phyloP scores from a whole-genome alignment of 352 stramenopile genomes.

The Phytophthora agathidicida region DNA sequence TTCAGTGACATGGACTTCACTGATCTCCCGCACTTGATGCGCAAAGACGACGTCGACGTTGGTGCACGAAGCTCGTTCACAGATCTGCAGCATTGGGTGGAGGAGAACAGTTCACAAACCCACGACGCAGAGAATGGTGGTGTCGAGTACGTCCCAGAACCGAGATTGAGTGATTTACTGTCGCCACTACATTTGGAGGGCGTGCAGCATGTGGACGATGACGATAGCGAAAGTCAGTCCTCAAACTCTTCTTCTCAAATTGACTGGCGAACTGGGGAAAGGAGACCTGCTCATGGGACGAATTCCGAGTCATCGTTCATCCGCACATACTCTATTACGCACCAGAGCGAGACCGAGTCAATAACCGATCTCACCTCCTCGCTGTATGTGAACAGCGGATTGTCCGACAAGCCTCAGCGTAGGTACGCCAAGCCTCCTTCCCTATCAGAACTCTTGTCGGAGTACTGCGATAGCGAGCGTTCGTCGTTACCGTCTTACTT shows the following conservation, averaged over 20 bases:
- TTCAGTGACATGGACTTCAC: slow-evolving; percentile 81
- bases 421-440: slow-evolving; percentile 48
- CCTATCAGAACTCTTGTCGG: slow-evolving; percentile 66
- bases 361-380: slow-evolving; percentile 41
- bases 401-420: slow-evolving; percentile 24
- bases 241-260: slow-evolving; percentile 41
- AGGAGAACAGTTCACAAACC: slow-evolving; percentile 12
- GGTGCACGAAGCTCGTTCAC: slow-evolving; percentile 41
- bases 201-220: slow-evolving; percentile 32
- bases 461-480: slow-evolving; percentile 48
- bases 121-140: slow-evolving; percentile 9
- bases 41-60: slow-evolving; percentile 49
- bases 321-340: slow-evolving; percentile 19
- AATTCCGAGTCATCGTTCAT: slow-evolving; percentile 30
- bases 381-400: slow-evolving; percentile 26
- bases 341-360: slow-evolving; percentile 15
- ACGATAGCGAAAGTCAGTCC: slow-evolving; percentile 42
- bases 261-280: slow-evolving; percentile 27
- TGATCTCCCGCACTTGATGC: slow-evolving; percentile 76
- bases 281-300: slow-evolving; percentile 1
- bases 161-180: slow-evolving; percentile 32
- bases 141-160: slow-evolving; percentile 27
- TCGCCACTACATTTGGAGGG: slow-evolving; percentile 31
- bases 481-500: slow-evolving; percentile 39
- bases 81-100: slow-evolving; percentile 45